Evolutionary conservation across 495 filamentous ascomycete species (phyloP), one percentile per base, ranked within the genome.

Genomic region (Trichoderma gamsii): DNA sequence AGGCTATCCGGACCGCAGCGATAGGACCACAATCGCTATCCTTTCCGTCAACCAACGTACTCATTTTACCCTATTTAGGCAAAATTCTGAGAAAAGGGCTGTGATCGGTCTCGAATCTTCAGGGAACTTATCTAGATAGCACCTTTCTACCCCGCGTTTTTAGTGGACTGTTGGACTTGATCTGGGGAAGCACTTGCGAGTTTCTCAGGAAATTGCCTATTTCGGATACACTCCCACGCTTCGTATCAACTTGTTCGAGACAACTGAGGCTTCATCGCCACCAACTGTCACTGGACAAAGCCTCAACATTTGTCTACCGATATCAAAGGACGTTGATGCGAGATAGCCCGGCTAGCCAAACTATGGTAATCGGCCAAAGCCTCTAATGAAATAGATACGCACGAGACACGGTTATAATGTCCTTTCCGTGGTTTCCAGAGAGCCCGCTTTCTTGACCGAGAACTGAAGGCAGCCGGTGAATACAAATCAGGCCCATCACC

Each of bases 401-500:
- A 32, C n/a, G 16, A 61, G 56, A 21, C 56, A 12, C 56, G 56
- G 56, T 21, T 18, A 61, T 61, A 23, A 61, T 61, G 56, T 61
- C 56, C 56, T 13, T 27, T 61, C 12, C 16, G 56, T 21, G 25
- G 25, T 13, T 61, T 61, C 27, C 27, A 61, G 23, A 61, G 12
- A 11, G n/a, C 21, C 49, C 49, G 56, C 56, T 32, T 16, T 61
- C 12, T 16, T 61, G 56, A 61, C 1, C 16, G 11, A 61, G 23
- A 61, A 23, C 56, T 61, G 13, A 32, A 29, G 27, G 27, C 25
- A 61, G 9, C 15, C 23, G 56, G 27, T 61, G 56, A 61, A 61
- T 61, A 61, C 56, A 61, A 61, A 61, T 29, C 56, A 61, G 25
- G 56, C 56, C 25, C 56, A 32, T 61, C 56, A 61, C 56, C 56